Evolutionary conservation across 306 rosid species (phyloP).

Genomic region (Acacia melanoxylon): DNA sequence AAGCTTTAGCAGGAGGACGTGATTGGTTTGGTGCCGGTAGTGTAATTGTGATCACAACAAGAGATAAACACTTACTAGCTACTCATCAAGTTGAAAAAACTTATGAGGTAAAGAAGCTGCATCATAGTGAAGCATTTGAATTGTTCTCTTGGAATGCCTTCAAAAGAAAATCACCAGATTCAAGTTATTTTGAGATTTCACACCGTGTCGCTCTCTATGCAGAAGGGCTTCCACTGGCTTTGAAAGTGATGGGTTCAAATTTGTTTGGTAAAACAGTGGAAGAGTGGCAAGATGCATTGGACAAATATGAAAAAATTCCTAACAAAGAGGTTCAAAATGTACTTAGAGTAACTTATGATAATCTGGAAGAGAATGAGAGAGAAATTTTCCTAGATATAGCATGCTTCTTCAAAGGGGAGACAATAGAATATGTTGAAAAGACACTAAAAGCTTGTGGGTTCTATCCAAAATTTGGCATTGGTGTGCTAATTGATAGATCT

Average conservation of each 20-base stretch:
- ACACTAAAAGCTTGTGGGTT: constrained; percentile 36
- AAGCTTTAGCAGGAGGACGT: constrained; percentile 38
- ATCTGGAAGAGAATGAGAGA: constrained; percentile 7
- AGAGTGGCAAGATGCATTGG: constrained; percentile 38
- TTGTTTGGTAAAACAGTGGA: constrained; percentile 28
- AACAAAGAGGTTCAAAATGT: constrained; percentile 33
- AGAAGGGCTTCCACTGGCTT: constrained; percentile 44
- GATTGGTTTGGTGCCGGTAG: constrained; percentile 52
- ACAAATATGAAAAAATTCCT: constrained; percentile 29
- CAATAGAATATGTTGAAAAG: constrained; percentile 19
- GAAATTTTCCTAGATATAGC: constrained; percentile 43
- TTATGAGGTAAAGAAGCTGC: constrained; percentile 27
- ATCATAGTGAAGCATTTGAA: constrained; percentile 29
- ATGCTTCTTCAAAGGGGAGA: constrained; percentile 44
- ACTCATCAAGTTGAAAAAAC: constrained; percentile 34
- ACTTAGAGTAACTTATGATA: constrained; percentile 35
- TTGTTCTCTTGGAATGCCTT: constrained; percentile 43
- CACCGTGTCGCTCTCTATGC: constrained; percentile 34
- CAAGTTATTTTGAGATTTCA: constrained; percentile 30
- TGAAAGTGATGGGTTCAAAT: constrained; percentile 38
- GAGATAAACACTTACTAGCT: constrained; percentile 30
- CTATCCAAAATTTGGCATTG: constrained; percentile 27
- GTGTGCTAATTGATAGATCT: constrained; percentile 41
- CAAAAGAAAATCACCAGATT: constrained; percentile 29
- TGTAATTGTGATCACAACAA: constrained; percentile 44